Percentiles rank a stretch among this genome's conserved stretches.
These are phyloP conservation scores for Ophiostoma australiae DNA, from an alignment of 2,329 filamentous ascomycete species.

Conservation along the genomic window DNA sequence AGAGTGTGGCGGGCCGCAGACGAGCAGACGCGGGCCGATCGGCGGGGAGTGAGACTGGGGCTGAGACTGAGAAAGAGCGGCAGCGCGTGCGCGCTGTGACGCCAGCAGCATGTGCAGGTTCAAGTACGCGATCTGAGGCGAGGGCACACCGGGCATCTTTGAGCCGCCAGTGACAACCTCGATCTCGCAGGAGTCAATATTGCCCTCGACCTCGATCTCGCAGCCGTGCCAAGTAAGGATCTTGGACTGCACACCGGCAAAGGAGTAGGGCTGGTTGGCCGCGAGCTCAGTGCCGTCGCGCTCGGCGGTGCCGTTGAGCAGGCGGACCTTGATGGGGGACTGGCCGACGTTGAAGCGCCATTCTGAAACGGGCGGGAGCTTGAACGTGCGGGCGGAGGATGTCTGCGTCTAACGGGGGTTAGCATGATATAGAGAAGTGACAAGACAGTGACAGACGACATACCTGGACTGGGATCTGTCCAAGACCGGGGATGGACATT, in stretches of 20 bases:
- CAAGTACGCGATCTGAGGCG: constrained; percentile 71
- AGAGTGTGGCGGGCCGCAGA: constrained; percentile 70
- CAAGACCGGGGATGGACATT: constrained; percentile 72
- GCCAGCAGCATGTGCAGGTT: constrained; percentile 88
- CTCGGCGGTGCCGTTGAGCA: constrained; percentile 79
- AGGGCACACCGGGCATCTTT: constrained; percentile 41
- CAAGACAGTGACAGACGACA: background rate
- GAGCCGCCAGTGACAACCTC: constrained; percentile 43
- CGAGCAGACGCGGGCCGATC: constrained; percentile 73
- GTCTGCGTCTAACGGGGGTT: constrained; percentile 29
- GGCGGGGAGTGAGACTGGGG: background rate
- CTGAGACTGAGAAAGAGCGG: constrained; percentile 33
- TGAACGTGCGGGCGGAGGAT: constrained; percentile 43
- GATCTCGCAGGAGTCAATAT: constrained; percentile 58
- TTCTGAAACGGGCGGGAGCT: constrained; percentile 62
- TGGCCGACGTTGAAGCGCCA: constrained; percentile 71
- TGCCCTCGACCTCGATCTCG: constrained; percentile 69
- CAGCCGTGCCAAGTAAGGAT: constrained; percentile 93
- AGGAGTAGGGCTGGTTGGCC: constrained; percentile 70
- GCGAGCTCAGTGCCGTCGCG: constrained; percentile 94
- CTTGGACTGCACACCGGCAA: constrained; percentile 76
- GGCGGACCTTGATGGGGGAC: constrained; percentile 47
- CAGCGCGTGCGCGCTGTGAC: constrained; percentile 60
- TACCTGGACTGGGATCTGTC: constrained; percentile 59
- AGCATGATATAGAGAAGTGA: background rate